phyloP scores from a whole-genome alignment of 306 rosid genomes.

The Pachyrhizus erosus region DNA sequence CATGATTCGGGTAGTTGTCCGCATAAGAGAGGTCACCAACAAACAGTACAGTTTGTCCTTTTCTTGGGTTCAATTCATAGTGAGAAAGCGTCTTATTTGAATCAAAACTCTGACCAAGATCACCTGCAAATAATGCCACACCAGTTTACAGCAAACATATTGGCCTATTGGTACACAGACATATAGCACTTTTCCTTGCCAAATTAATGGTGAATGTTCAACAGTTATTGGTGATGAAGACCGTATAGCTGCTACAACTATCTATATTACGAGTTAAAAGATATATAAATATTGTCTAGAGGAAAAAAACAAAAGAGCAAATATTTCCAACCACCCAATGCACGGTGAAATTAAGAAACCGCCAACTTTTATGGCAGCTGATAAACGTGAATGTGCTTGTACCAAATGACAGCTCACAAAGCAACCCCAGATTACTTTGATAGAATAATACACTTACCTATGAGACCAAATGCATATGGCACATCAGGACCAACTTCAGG shows the following conservation, averaged over 20 bases:
- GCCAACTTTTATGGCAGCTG: background rate
- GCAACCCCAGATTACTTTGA: background rate
- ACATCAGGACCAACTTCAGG: slow-evolving; percentile 89
- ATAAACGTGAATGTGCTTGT: slow-evolving; percentile 9
- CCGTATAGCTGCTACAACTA: background rate
- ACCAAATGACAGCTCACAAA: background rate
- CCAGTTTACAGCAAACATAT: slow-evolving; percentile 18
- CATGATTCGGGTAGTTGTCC: slow-evolving; percentile 72
- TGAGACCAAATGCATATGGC: slow-evolving; percentile 93
- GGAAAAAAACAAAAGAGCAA: background rate
- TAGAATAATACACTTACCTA: slow-evolving; percentile 53
- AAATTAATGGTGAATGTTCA: background rate
- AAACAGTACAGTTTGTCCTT: slow-evolving; percentile 68
- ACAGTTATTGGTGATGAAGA: background rate
- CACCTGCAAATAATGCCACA: slow-evolving; percentile 59
- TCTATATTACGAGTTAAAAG: background rate
- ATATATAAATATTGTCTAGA: background rate
- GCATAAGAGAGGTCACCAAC: slow-evolving; percentile 94
- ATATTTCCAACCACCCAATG: background rate
- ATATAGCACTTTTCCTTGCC: background rate
- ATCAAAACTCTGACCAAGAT: slow-evolving; percentile 91
- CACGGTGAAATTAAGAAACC: background rate
- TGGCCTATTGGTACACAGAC: background rate
- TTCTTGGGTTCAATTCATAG: slow-evolving; percentile 67
- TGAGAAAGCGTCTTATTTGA: slow-evolving; percentile 80